Percentiles rank a stretch among this genome's conserved stretches.
phyloP scores from a whole-genome alignment of 306 rosid species.

The Cucumis melo region DNA sequence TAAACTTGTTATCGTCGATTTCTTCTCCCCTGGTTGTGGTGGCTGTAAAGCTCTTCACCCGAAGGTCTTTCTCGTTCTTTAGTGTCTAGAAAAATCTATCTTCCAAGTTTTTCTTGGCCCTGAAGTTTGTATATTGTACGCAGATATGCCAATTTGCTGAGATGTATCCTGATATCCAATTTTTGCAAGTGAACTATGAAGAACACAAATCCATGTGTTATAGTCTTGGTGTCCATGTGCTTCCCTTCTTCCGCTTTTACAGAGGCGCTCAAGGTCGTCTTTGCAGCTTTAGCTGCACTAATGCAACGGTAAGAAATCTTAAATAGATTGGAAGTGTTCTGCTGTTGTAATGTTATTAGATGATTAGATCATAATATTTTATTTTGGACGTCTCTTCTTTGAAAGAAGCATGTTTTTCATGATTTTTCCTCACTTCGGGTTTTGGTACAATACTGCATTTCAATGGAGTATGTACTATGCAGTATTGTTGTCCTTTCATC shows the following conservation, averaged over 20 bases:
- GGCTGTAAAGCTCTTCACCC: slow-evolving; percentile 96
- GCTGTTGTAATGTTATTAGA: background rate
- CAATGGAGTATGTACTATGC: background rate
- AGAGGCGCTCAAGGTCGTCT: slow-evolving; percentile 86
- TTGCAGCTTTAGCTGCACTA: slow-evolving; percentile 91
- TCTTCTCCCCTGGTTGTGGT: slow-evolving; percentile 93
- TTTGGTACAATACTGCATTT: background rate
- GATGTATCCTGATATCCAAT: slow-evolving; percentile 67
- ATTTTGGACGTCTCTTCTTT: background rate
- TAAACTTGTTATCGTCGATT: slow-evolving; percentile 63
- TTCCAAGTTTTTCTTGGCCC: background rate
- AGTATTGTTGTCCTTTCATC: background rate
- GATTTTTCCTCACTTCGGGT: background rate
- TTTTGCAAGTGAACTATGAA: slow-evolving; percentile 73
- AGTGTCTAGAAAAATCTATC: background rate
- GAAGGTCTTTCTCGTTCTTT: slow-evolving; percentile 30
- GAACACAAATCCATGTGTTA: slow-evolving; percentile 76
- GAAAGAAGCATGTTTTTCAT: background rate
- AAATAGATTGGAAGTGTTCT: background rate
- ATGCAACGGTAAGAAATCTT: slow-evolving; percentile 61
- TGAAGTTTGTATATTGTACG: background rate
- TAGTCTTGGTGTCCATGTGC: slow-evolving; percentile 80
- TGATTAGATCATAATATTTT: background rate
- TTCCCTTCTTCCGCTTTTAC: slow-evolving; percentile 85
- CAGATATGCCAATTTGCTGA: slow-evolving; percentile 83